Evolutionary conservation across 805 yeast genomes (phyloP).

Genomic region (Cyberlindnera xishuangbannaensis): DNA sequence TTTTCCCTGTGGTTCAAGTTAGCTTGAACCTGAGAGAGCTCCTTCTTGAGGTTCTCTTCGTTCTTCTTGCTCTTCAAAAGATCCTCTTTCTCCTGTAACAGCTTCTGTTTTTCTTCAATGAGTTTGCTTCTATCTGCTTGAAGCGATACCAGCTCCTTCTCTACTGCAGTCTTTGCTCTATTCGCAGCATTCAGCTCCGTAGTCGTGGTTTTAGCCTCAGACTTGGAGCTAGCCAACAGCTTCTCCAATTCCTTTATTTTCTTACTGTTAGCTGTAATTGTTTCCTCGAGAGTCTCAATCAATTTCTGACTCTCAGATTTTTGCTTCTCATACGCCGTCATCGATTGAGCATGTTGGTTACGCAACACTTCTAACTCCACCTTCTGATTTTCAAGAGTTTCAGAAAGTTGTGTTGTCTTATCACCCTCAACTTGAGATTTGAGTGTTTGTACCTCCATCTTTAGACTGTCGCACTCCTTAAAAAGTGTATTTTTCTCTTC

Average conservation of each 20-base stretch:
- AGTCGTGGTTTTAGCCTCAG: conserved; percentile 2
- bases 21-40: conserved; percentile 9
- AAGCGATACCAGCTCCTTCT: conserved; percentile 17
- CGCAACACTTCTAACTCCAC: conserved; percentile 26
- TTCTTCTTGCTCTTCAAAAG: conserved; percentile 18
- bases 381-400: conserved; percentile 20
- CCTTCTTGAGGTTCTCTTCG: conserved; percentile 21
- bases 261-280: conserved; percentile 5
- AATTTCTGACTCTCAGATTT: conserved; percentile 12
- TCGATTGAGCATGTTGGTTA: conserved; percentile 31
- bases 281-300: conserved; percentile 7
- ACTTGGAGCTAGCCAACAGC: conserved; percentile 2
- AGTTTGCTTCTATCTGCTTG: conserved; percentile 19
- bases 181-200: conserved; percentile 9
- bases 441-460: not conserved
- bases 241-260: conserved; percentile 6
- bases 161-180: conserved; percentile 16
- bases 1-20: conserved; percentile 31
- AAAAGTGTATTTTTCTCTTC: conserved; percentile 2
- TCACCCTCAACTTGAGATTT: conserved; percentile 1
- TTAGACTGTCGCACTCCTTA: not conserved
- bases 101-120: conserved; percentile 19
- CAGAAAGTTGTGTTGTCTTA: conserved; percentile 5
- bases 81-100: conserved; percentile 15
- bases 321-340: conserved; percentile 23